A percentile compares a stretch with the other conserved stretches of the same genome.
These are phyloP conservation scores for Phialemoniopsis sp. DNA, from an alignment of 2,329 filamentous ascomycete genomes.

Conservation along the genomic window DNA sequence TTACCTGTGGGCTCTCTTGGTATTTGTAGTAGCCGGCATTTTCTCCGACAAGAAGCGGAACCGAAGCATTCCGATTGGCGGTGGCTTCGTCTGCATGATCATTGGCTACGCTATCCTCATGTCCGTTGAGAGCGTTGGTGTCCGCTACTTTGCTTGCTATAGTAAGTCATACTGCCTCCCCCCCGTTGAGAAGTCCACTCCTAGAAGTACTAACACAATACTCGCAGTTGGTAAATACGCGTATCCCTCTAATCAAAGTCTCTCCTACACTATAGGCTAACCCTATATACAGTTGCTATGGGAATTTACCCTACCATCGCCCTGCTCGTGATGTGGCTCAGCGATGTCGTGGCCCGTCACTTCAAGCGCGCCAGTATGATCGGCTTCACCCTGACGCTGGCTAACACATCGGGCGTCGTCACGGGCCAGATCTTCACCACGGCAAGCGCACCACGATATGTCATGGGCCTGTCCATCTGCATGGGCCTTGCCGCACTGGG, in stretches of 20 bases:
- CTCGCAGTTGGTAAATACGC: no score
- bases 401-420: constrained; percentile 16
- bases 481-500: neutral
- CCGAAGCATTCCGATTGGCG: constrained; percentile 16
- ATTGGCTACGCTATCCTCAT: constrained; percentile 21
- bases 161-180: neutral
- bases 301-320: constrained; percentile 21
- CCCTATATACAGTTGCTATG: no score
- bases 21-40: constrained; percentile 16
- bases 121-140: constrained; percentile 17
- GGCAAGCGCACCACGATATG: constrained; percentile 13
- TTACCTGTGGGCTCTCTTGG: constrained; percentile 18
- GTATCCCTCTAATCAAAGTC: no score
- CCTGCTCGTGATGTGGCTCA: constrained; percentile 39
- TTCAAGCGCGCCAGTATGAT: constrained; percentile 43
- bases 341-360: constrained; percentile 40
- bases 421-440: constrained; percentile 16
- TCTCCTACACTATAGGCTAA: no score
- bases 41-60: constrained; percentile 21
- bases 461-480: neutral
- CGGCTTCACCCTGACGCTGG: constrained; percentile 32
- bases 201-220: no score
- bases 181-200: neutral
- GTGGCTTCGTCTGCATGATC: constrained; percentile 16
- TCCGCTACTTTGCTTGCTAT: constrained; percentile 12